Evolutionary conservation across 331 rosid species (phyloP).

Genomic region (Telfairia occidentalis): DNA sequence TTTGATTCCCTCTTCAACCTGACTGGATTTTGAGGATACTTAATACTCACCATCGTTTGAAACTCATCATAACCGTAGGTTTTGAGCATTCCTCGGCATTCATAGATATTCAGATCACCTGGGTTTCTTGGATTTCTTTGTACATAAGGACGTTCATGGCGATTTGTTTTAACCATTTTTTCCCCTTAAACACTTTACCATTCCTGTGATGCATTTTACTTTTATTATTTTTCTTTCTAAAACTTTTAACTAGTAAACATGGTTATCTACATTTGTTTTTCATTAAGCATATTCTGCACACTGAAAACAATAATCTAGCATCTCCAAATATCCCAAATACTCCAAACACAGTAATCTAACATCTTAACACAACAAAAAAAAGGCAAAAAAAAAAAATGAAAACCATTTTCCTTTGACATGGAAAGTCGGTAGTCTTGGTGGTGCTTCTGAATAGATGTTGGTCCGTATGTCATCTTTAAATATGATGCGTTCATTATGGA

Average conservation of each 20-base stretch:
- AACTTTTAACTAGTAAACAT: not conserved
- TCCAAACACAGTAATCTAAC: not conserved
- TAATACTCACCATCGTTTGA: not conserved
- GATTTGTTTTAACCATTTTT: not conserved
- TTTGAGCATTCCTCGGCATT: not conserved
- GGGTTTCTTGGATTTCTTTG: not conserved
- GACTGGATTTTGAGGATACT: not conserved
- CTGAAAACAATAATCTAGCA: not conserved
- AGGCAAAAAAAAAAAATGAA: too few relatives aligned
- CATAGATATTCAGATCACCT: not conserved
- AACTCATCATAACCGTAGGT: not conserved
- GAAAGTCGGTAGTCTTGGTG: not conserved
- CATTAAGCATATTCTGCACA: not conserved
- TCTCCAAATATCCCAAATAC: not conserved
- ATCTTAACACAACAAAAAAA: not conserved
- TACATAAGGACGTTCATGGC: not conserved
- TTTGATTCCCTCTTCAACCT: not conserved
- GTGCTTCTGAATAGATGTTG: not conserved
- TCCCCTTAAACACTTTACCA: not conserved
- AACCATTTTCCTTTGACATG: not conserved
- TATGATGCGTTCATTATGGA: not conserved
- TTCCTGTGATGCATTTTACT: not conserved
- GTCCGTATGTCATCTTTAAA: conserved; percentile 1
- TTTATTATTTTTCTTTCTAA: not conserved
- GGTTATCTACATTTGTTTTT: not conserved